Conservation (phyloP, 306 rosid species). For the Carpinus viminea region DNA sequence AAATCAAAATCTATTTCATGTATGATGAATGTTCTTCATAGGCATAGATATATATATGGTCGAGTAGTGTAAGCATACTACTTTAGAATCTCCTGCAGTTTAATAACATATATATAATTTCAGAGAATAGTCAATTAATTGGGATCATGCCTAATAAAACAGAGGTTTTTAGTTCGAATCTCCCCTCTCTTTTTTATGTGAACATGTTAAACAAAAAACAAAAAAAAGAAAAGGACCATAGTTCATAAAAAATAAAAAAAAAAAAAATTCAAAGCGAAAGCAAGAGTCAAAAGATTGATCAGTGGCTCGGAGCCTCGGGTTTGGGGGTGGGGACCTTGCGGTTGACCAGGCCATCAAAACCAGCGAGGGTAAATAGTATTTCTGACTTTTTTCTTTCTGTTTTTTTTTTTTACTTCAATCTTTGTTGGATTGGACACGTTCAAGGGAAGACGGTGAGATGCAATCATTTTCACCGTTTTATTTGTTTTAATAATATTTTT, state of each 20-base stretch:
- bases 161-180: no score
- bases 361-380: background rate
- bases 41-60: background rate
- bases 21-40: slow-evolving; percentile 1
- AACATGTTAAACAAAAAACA: no score
- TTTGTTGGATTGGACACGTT: background rate
- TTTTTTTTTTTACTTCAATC: background rate
- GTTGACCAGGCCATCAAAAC: background rate
- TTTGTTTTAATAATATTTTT: no score
- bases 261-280: background rate
- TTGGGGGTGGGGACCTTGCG: background rate
- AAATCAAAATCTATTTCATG: background rate
- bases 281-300: background rate
- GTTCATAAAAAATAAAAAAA: no score
- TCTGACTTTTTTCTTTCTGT: no score
- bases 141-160: no score
- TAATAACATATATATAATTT: no score
- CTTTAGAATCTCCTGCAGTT: background rate
- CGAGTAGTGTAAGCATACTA: background rate
- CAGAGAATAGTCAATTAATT: no score
- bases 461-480: background rate
- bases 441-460: background rate
- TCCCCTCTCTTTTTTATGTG: no score
- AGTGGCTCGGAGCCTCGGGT: background rate
- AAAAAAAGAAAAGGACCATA: no score